phyloP scores from a whole-genome alignment of 2,329 filamentous ascomycete genomes.

The Xylaria sp. region DNA sequence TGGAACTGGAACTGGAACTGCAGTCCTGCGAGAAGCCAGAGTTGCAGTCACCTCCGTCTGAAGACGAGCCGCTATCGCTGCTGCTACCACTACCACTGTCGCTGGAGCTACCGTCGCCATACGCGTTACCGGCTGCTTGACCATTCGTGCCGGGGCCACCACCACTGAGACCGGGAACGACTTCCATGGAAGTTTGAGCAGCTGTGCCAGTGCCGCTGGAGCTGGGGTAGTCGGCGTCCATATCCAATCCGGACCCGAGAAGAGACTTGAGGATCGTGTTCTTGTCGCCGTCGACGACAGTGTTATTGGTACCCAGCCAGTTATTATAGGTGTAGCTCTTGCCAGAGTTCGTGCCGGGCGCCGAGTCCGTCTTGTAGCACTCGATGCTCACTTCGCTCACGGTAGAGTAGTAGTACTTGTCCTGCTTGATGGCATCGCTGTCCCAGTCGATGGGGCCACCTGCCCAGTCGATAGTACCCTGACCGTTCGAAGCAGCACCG shows the following conservation, averaged over 20 bases:
- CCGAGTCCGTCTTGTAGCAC: slow-evolving; percentile 76
- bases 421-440: slow-evolving; percentile 78
- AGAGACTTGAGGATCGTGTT: slow-evolving; percentile 82
- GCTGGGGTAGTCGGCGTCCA: slow-evolving; percentile 56
- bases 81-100: slow-evolving; percentile 29
- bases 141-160: slow-evolving; percentile 50
- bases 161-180: slow-evolving; percentile 49
- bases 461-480: slow-evolving; percentile 91
- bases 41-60: slow-evolving; percentile 40
- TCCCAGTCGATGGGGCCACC: slow-evolving; percentile 92
- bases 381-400: slow-evolving; percentile 82
- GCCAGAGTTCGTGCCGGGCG: slow-evolving; percentile 75
- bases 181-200: slow-evolving; percentile 39
- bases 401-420: slow-evolving; percentile 89
- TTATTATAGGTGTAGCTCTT: slow-evolving; percentile 81
- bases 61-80: slow-evolving; percentile 14
- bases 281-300: slow-evolving; percentile 80
- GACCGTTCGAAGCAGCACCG: slow-evolving; percentile 79
- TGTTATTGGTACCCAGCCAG: slow-evolving; percentile 75
- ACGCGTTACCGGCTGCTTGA: slow-evolving; percentile 44
- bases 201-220: slow-evolving; percentile 50
- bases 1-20: slow-evolving; percentile 4
- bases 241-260: slow-evolving; percentile 82
- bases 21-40: slow-evolving; percentile 48
- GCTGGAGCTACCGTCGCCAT: slow-evolving; percentile 20